phyloP scores from a whole-genome alignment of 805 yeast genomes.

The Groenewaldozyma salmanticensis region DNA sequence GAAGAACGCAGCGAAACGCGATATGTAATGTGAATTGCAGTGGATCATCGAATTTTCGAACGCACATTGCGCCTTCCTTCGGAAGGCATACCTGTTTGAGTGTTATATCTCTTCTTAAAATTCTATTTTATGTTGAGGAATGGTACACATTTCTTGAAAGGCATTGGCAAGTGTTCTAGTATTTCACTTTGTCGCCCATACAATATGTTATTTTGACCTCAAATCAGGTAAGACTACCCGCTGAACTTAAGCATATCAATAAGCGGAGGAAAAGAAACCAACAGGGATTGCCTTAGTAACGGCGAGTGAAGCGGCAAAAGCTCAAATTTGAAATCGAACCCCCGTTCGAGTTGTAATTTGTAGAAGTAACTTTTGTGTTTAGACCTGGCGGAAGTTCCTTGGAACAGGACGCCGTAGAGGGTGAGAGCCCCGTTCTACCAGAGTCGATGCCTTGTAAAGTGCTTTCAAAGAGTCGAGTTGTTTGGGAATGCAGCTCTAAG shows the following conservation, averaged over 20 bases:
- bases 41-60: slow-evolving; percentile 38
- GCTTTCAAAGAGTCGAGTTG: slow-evolving; percentile 30
- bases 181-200: slow-evolving; percentile 9
- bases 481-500: slow-evolving; percentile 36
- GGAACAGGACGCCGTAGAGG: slow-evolving; percentile 36
- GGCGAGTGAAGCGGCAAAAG: slow-evolving; percentile 35
- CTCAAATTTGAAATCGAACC: slow-evolving; percentile 36
- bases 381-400: slow-evolving; percentile 31
- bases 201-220: slow-evolving; percentile 29
- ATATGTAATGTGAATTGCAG: slow-evolving; percentile 35
- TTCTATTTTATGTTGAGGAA: slow-evolving; percentile 28
- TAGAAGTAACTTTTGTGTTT: slow-evolving; percentile 28
- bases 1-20: slow-evolving; percentile 40
- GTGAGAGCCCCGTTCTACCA: slow-evolving; percentile 35
- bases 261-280: slow-evolving; percentile 40
- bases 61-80: slow-evolving; percentile 39
- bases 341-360: slow-evolving; percentile 34
- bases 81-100: slow-evolving; percentile 34
- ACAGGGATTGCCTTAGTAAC: slow-evolving; percentile 38
- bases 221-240: slow-evolving; percentile 33
- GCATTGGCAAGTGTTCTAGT: slow-evolving; percentile 17
- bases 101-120: slow-evolving; percentile 33
- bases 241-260: slow-evolving; percentile 38
- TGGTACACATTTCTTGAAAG: slow-evolving; percentile 26
- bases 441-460: slow-evolving; percentile 27